Evolutionary conservation across 2,329 filamentous ascomycete genomes (phyloP), one percentile per base, ranked within the genome.

Genomic region (Sarocladiaceae sp.): DNA sequence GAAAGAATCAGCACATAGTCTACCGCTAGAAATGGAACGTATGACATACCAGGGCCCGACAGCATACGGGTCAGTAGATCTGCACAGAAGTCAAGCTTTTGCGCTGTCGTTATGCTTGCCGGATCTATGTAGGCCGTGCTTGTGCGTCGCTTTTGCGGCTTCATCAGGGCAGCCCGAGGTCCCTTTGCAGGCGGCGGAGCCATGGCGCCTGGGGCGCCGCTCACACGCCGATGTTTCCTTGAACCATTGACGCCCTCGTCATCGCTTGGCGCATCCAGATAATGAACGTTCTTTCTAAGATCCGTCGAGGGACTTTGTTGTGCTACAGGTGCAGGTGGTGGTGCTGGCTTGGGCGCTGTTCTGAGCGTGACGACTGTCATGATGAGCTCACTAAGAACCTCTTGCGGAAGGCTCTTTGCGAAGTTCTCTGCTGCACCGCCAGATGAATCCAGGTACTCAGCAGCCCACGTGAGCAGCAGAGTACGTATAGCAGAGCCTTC

Each of bases 351-450:
- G 57, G 26, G 44, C 52, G 4, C 53, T 44, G 7, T 56, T 56
- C 39, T 65, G 68, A 81, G 67, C 18, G 78, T 75, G 62, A 78
- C 82, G 80, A 85, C 83, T 12, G 77, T 71, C 2, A 85, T 74
- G 0, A 86, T 81, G 5, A 86, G 72, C 63, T 84, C 82, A 55
- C 79, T 82, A 6, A 85, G 67, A 1, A 86, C 78, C 58, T 83
- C 79, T 56, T 84, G 78, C 0, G 82, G 82, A 3, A 86, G 71
- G 0, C 79, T 80, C 58, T 78, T 78, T 39, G 78, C 82, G 59
- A 84, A 84, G 28, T 48, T 48, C 54, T 81, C 78, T 8, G 76
- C 71, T 17, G 79, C 72, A 1, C 73, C 71, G 20, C 80, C 75
- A 3, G 79, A 82, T 0, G 77, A 77, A 37, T 78, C 70, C 68